These are phyloP conservation scores for Aspergillus sp. DNA, from an alignment of 2,329 filamentous ascomycete genomes.

Conservation along the genomic window DNA sequence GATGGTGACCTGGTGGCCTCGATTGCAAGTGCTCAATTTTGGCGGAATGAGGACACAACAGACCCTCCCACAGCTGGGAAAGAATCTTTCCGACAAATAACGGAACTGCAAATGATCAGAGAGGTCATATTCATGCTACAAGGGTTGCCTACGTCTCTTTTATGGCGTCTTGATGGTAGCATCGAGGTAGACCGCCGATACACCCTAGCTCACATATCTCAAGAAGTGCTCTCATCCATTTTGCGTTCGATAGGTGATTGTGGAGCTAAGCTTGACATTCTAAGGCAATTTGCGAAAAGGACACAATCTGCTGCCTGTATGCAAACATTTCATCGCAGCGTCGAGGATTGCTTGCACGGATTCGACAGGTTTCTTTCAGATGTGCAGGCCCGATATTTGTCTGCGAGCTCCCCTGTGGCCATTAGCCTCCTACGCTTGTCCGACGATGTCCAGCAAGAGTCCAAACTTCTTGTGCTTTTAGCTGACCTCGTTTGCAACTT, in stretches of 20 bases:
- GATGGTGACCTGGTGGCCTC: conserved; percentile 36
- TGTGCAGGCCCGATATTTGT: conserved; percentile 62
- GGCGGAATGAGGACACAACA: conserved; percentile 36
- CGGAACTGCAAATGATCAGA: conserved; percentile 71
- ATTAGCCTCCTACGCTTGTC: conserved; percentile 68
- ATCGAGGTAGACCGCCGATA: conserved; percentile 42
- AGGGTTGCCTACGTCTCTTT: conserved; percentile 74
- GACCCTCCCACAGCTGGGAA: conserved; percentile 14
- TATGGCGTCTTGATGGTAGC: conserved; percentile 43
- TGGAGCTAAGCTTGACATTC: conserved; percentile 47
- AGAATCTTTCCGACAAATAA: conserved; percentile 45
- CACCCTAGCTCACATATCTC: conserved; percentile 34
- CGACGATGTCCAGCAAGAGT: conserved; percentile 54
- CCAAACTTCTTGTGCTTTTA: conserved; percentile 60
- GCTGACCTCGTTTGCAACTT: conserved; percentile 62
- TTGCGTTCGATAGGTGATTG: conserved; percentile 47
- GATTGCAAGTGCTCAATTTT: conserved; percentile 50
- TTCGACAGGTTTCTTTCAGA: conserved; percentile 61
- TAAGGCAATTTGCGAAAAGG: conserved; percentile 51
- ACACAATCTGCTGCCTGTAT: conserved; percentile 58
- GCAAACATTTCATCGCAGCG: conserved; percentile 69
- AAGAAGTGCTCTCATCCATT: conserved; percentile 30
- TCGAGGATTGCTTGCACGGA: conserved; percentile 55
- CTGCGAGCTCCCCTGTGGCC: conserved; percentile 52
- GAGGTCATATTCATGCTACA: conserved; percentile 84